Evolutionary conservation across 441 rosid species (phyloP).

Genomic region (Jatropha multifida): DNA sequence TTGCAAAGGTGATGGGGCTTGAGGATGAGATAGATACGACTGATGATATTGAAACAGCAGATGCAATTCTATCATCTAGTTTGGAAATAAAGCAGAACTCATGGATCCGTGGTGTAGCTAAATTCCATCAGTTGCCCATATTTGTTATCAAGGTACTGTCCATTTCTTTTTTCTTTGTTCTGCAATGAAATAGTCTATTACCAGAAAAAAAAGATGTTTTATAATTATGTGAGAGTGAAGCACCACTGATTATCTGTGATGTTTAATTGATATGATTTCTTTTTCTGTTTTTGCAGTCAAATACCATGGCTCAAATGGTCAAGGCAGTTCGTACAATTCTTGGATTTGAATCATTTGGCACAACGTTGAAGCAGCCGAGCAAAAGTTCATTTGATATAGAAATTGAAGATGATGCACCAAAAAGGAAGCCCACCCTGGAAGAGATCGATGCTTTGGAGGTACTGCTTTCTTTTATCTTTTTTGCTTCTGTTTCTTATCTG

Average conservation of each 20-base stretch:
- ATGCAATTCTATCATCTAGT: constrained; percentile 79
- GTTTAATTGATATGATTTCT: constrained; percentile 7
- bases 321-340: constrained; percentile 91
- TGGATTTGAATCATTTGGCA: constrained; percentile 63
- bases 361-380: constrained; percentile 35
- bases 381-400: constrained; percentile 54
- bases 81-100: constrained; percentile 77
- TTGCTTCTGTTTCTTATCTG: constrained; percentile 10
- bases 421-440: constrained; percentile 83
- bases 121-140: constrained; percentile 69
- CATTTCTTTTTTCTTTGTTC: not conserved
- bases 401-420: constrained; percentile 81
- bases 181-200: constrained; percentile 1
- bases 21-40: constrained; percentile 68
- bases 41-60: constrained; percentile 80
- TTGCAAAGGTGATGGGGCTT: constrained; percentile 86
- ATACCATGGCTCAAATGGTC: constrained; percentile 95
- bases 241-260: not conserved
- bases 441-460: constrained; percentile 99
- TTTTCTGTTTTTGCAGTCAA: constrained; percentile 53
- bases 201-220: not conserved
- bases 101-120: constrained; percentile 81
- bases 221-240: not conserved
- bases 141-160: constrained; percentile 75
- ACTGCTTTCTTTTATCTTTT: constrained; percentile 19